Percentiles rank a stretch among this genome's conserved stretches.
These are phyloP conservation scores for Komagataea norvegica DNA, from an alignment of 1,139 yeast species.

Conservation along the genomic window DNA sequence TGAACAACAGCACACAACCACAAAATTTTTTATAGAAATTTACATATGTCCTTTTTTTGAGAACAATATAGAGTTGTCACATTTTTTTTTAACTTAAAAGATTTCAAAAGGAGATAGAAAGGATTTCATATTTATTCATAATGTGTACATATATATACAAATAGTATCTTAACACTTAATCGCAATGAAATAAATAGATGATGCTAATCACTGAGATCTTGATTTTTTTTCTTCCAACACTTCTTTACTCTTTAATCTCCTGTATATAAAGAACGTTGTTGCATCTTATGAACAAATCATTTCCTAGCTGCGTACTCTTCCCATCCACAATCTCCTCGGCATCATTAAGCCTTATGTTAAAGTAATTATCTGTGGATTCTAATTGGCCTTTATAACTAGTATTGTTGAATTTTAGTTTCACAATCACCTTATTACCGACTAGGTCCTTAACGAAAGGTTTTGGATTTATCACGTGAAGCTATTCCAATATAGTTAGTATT, in stretches of 20 bases:
- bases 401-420: constrained; percentile 87
- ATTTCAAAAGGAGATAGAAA: constrained; percentile 7
- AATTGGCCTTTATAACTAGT: constrained; percentile 88
- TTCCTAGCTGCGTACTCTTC: constrained; percentile 54
- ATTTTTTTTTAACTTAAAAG: constrained; percentile 1
- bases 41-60: neutral
- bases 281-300: constrained; percentile 84
- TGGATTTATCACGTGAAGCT: constrained; percentile 81
- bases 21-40: neutral
- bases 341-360: constrained; percentile 76
- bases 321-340: constrained; percentile 60
- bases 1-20: constrained; percentile 1
- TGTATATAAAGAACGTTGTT: constrained; percentile 65
- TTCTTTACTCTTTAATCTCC: constrained; percentile 21
- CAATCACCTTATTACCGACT: constrained; percentile 64
- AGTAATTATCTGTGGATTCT: constrained; percentile 82
- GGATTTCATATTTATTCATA: constrained; percentile 9
- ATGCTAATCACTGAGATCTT: neutral
- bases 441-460: constrained; percentile 83
- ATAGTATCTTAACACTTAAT: too few relatives aligned
- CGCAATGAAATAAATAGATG: neutral
- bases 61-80: neutral
- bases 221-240: neutral
- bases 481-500: constrained; percentile 5
- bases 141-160: constrained; percentile 8